Evolutionary conservation across 139 green algal species (phyloP).

Genomic region (Coelastrella sp.): DNA sequence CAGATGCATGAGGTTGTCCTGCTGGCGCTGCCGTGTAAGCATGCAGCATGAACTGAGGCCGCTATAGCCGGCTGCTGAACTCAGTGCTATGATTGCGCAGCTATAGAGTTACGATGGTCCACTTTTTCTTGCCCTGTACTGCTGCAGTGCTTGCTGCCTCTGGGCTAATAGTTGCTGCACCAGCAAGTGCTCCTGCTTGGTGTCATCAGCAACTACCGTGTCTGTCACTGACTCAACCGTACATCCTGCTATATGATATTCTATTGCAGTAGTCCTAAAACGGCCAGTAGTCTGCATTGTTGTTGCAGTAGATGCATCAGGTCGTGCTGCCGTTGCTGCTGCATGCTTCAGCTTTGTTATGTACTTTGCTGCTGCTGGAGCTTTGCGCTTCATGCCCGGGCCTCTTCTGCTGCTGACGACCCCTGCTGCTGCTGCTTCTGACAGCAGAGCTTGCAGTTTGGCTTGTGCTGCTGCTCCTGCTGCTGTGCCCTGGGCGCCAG

Average conservation of each 20-base stretch:
- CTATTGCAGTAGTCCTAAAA: too few species aligned
- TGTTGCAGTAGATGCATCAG: neutral
- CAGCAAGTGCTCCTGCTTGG: neutral
- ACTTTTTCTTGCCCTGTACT: conserved; percentile 14
- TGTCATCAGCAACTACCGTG: neutral
- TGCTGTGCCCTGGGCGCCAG: too few species aligned
- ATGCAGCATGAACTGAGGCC: too few species aligned
- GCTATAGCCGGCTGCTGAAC: too few species aligned
- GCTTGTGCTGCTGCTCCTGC: neutral
- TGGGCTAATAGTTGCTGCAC: conserved; percentile 5
- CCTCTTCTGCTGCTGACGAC: neutral
- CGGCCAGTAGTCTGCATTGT: neutral
- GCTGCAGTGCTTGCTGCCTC: conserved; percentile 16
- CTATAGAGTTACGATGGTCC: too few species aligned
- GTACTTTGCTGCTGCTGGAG: neutral
- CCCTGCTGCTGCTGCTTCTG: neutral
- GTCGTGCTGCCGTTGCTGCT: neutral
- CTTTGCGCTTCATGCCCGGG: neutral
- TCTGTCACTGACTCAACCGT: neutral
- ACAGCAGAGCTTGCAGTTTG: neutral
- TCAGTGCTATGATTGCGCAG: too few species aligned
- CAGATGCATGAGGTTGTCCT: too few species aligned
- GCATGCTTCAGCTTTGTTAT: neutral
- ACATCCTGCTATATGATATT: neutral
- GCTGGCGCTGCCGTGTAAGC: too few species aligned